phyloP scores from a whole-genome alignment of 495 filamentous ascomycete genomes.

The Saxophila tyrrhenica region DNA sequence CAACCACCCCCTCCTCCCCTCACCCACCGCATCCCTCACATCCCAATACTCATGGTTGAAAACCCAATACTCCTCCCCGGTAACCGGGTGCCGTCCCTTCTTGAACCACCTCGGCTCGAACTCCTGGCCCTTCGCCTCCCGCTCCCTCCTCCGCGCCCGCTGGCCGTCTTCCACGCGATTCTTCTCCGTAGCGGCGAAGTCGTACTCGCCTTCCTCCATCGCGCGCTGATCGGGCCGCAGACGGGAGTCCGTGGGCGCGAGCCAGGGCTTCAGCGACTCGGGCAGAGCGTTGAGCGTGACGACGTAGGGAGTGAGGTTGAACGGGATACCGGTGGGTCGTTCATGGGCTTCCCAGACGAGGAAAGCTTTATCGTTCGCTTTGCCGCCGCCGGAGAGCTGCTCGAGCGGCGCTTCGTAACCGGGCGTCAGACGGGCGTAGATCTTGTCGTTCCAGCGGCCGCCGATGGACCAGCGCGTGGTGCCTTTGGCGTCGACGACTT shows the following conservation, averaged over 20 bases:
- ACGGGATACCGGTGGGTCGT: constrained; percentile 75
- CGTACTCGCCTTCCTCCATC: constrained; percentile 96
- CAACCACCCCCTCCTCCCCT: constrained; percentile 38
- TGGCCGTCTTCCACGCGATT: constrained; percentile 92
- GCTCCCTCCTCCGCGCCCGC: constrained; percentile 57
- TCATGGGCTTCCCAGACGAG: constrained; percentile 82
- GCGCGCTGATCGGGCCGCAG: constrained; percentile 91
- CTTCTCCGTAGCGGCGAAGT: constrained; percentile 86
- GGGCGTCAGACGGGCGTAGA: constrained; percentile 86
- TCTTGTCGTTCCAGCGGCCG: constrained; percentile 93
- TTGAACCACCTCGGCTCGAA: constrained; percentile 80
- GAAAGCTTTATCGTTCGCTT: constrained; percentile 49
- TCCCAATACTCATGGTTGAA: constrained; percentile 84
- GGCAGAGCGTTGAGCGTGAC: constrained; percentile 85
- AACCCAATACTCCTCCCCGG: constrained; percentile 83
- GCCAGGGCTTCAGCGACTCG: constrained; percentile 54
- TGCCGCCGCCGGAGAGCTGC: constrained; percentile 31
- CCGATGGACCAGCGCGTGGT: constrained; percentile 77
- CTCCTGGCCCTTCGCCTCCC: constrained; percentile 67
- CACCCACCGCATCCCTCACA: constrained; percentile 45
- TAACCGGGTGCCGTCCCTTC: constrained; percentile 50
- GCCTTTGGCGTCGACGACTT: constrained; percentile 63
- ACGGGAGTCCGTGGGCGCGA: constrained; percentile 87
- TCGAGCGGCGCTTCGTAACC: constrained; percentile 73
- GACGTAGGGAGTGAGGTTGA: constrained; percentile 94